Evolutionary conservation across 192 early-diverging fungal genomes (phyloP), one percentile per base, ranked within the genome.

Genomic region (Linnemannia exigua): DNA sequence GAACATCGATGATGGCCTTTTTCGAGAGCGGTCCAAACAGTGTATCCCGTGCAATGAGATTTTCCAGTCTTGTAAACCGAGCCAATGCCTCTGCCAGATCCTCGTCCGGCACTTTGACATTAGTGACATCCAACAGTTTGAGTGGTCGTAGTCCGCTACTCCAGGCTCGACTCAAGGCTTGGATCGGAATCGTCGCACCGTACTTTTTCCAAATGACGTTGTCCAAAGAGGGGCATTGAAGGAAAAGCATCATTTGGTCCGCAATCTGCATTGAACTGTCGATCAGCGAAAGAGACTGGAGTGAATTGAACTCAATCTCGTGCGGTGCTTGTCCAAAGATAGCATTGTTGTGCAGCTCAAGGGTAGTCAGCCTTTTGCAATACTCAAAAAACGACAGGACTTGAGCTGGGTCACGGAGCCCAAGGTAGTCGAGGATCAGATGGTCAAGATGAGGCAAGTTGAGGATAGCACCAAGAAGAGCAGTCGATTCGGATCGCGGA

Each of bases 171-270:
- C 50, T 41, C 50, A 66, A 38, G 0, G 36, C 33, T 54, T 47
- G 36, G 5, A 71, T 25, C 3, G 74, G 71, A 1, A 73, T 68
- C 7, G 25, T n/a, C 37, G 61, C 44, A 3, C 7, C 28, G 11
- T 70, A 12, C 5, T 36, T 72, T 41, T 74, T 84, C 82, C 82
- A 84, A 14, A 72, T 63, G 33, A 84, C 14, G n/a, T 79, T 76
- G 8, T 78, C 66, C 33, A 84, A n/a, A 22, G 14, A 58, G 9
- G 76, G 72, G 37, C 72, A 78, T n/a, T 63, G 76, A 33, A 46
- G 14, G 15, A 74, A 3, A 9, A 79, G 33, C 41, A 70, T 31
- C 31, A 75, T 9, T n/a, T 84, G 82, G 7, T 78, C 76, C 2
- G 19, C 7, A 17, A 70, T 5, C 15, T 31, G 12, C 72, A 84